Evolutionary conservation across 2,329 filamentous ascomycete species (phyloP), one percentile per base, ranked within the genome.

Genomic region (Parasarocladium wereldwijsianum): DNA sequence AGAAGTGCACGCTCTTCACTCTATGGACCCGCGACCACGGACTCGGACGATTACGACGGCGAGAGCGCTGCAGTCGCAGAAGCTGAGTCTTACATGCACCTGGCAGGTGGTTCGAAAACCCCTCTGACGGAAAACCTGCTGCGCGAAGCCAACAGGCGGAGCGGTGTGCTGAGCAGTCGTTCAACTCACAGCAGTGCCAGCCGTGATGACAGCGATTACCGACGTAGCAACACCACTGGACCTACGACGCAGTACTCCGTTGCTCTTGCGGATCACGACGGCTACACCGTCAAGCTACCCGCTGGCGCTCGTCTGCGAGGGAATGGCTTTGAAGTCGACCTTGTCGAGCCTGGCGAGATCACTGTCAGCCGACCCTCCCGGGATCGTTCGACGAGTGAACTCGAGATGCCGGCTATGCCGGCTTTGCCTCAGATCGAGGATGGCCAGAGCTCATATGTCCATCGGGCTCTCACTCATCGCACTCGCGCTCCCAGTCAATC

Each of bases 281-380:
- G 74, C 36, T 56, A 74, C 33, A 76, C 68, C 11, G 74, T 76
- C 46, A 68, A 68, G 38, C 57, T 76, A 26, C 64, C 60, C 15
- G 67, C 66, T 9, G 57, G 56, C 18, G 62, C 67, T n/a, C 55
- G 63, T 14, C 60, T 76, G 33, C 62, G 64, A 38, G 58, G 72
- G 16, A 76, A 63, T 21, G 62, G 63, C 17, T 57, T 69, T 8
- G 65, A 71, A 44, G 71, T 76, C 41, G 60, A 68, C 39, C n/a
- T n/a, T n/a, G 72, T 66, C 43, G 64, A 71, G 29, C 70, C 69
- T 21, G 68, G 69, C 14, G 69, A 73, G 41, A 68, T 76, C 40
- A 71, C 64, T 37, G 64, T 73, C 37, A 56, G 57, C 26, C 42
- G 50, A 4, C 28, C 19, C 8, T 30, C 28, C 24, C 37, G 41